Base-by-base conservation (phyloP, 2,329 filamentous ascomycete species). In the Rugonectria rugulosa region DNA sequence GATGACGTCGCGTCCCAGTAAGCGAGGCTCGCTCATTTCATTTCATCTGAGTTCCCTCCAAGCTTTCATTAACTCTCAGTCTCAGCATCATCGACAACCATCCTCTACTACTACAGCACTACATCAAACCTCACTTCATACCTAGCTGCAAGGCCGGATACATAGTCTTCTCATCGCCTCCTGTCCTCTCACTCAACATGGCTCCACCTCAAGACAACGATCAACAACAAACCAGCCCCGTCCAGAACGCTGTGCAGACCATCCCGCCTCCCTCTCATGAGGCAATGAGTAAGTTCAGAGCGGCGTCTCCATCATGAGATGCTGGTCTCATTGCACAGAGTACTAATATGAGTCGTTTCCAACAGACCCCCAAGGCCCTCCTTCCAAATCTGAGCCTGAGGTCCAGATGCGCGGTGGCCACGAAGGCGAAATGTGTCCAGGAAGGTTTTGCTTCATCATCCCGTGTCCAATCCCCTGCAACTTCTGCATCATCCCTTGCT, bases 391-490 rank as follows among this genome's bases (percentile, higher is more conserved):
- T 12, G 44, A 53, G n/a, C 34, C 32, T 17, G 24, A 45, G 12
- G 61, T 69, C 19, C 48, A 58, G 7, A 57, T 73, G 26, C 62
- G 72, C 44, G 70, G 72, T 38, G 71, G 71, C 11, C 61, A 68
- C 11, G 53, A 56, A 17, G 58, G 62, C 17, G 60, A 56, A 31
- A 47, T 47, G 34, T 75, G 73, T 49, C 72, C 69, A 5, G 73
- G 72, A 8, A 66, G 73, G 6, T 73, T 74, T 52, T 75, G 73
- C 64, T 75, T 74, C 56, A 70, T 72, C 32, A 72, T 75, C 26
- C 72, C 72, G 4, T 75, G 72, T 44, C 72, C 71, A 3, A 61
- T 75, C n/a, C 72, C 72, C 20, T 68, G 67, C 60, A 65, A 73
- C 53, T 75, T 62, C 57, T 74, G 72, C 58, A 63, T 73, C 29